phyloP scores from a whole-genome alignment of 805 yeast species.

The Brettanomyces nanus region DNA sequence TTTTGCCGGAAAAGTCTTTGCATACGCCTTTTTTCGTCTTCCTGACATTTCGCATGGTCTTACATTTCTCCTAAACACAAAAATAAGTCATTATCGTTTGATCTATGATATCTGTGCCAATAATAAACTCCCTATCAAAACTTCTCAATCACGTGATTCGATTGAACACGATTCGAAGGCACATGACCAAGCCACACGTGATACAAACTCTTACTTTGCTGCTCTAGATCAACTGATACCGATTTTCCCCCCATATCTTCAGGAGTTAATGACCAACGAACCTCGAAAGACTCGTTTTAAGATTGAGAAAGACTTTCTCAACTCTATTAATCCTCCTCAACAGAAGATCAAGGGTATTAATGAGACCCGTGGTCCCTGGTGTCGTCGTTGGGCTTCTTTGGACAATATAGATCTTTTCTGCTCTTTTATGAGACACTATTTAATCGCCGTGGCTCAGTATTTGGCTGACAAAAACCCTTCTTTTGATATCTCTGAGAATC shows the following conservation, averaged over 20 bases:
- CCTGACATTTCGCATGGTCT: slow-evolving; percentile 51
- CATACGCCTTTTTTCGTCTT: slow-evolving; percentile 48
- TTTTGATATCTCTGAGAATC: slow-evolving; percentile 7
- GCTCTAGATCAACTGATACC: slow-evolving; percentile 8
- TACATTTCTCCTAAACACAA: slow-evolving; percentile 48
- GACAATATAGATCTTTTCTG: slow-evolving; percentile 48
- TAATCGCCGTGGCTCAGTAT: slow-evolving; percentile 24
- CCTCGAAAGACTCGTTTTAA: slow-evolving; percentile 20
- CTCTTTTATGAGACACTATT: slow-evolving; percentile 54
- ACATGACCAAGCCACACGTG: not conserved
- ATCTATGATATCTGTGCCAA: slow-evolving; percentile 15
- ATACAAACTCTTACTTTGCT: not conserved
- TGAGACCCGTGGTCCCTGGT: slow-evolving; percentile 59
- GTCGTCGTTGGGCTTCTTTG: slow-evolving; percentile 47
- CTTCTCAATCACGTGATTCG: not conserved
- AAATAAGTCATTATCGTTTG: slow-evolving; percentile 34
- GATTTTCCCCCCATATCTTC: slow-evolving; percentile 19
- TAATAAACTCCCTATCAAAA: slow-evolving; percentile 1
- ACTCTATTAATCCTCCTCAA: slow-evolving; percentile 32
- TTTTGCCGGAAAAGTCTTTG: slow-evolving; percentile 63
- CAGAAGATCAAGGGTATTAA: slow-evolving; percentile 35
- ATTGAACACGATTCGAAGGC: not conserved
- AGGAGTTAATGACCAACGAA: slow-evolving; percentile 14
- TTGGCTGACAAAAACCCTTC: slow-evolving; percentile 11
- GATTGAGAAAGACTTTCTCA: slow-evolving; percentile 24